Evolutionary conservation across 257 asterid genomes (phyloP).

Genomic region (Solanum bukasovii): DNA sequence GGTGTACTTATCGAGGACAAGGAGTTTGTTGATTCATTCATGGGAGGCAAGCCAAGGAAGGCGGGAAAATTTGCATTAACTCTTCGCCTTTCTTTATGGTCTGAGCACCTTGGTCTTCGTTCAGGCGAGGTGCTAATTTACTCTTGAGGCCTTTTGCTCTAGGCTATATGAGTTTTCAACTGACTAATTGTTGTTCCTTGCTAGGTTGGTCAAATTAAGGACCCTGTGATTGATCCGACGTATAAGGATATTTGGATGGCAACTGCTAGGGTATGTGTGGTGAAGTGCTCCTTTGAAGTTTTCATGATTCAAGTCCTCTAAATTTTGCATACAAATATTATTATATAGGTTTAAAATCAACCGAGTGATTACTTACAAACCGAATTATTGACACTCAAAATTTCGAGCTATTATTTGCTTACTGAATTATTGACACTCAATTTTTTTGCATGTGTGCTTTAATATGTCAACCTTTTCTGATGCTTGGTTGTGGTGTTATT

Average conservation of each 20-base stretch:
- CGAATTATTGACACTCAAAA: background rate
- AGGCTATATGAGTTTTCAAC: background rate
- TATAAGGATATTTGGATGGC: conserved; percentile 95
- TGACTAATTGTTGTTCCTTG: background rate
- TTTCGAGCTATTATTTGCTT: background rate
- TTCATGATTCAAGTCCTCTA: background rate
- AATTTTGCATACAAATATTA: background rate
- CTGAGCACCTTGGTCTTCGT: conserved; percentile 91
- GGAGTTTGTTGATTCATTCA: conserved; percentile 67
- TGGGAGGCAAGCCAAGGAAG: conserved; percentile 75
- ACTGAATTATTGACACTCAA: background rate
- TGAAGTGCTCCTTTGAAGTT: background rate
- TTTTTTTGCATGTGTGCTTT: background rate
- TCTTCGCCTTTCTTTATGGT: conserved; percentile 85
- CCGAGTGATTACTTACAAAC: background rate
- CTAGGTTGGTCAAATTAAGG: conserved; percentile 59
- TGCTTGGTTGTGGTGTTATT: conserved; percentile 2
- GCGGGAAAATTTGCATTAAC: conserved; percentile 88
- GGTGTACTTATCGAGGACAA: conserved; percentile 85
- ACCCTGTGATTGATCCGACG: conserved; percentile 77
- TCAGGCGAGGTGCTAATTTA: conserved; percentile 45
- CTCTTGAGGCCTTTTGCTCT: conserved; percentile 1
- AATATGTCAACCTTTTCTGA: background rate
- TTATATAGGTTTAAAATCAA: background rate
- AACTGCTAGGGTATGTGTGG: conserved; percentile 71